Percentiles rank a stretch among this genome's conserved stretches.
phyloP scores from a whole-genome alignment of 2,329 filamentous ascomycete genomes.

The Ophiostoma tasmaniense region DNA sequence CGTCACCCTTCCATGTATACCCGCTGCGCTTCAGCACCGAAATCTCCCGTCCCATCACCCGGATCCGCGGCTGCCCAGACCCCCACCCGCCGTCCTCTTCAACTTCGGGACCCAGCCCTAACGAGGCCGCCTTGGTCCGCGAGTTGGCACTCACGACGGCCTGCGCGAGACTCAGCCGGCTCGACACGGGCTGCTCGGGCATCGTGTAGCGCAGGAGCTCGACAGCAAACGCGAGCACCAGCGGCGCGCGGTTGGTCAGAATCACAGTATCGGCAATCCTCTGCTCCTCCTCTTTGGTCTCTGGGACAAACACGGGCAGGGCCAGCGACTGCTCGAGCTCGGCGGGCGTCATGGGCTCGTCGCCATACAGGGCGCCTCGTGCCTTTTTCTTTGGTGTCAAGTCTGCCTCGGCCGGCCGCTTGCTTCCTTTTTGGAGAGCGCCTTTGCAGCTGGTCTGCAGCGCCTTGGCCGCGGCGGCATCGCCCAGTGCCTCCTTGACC shows the following conservation, averaged over 20 bases:
- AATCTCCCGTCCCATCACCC: conserved; percentile 64
- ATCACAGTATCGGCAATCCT: conserved; percentile 50
- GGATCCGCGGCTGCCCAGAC: conserved; percentile 64
- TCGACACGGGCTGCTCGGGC: conserved; percentile 79
- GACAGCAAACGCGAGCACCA: conserved; percentile 73
- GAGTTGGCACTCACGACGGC: conserved; percentile 78
- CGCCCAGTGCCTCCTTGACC: conserved; percentile 39
- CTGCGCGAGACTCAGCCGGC: conserved; percentile 71
- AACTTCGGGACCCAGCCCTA: conserved; percentile 69
- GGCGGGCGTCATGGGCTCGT: conserved; percentile 37
- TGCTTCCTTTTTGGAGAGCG: conserved; percentile 34
- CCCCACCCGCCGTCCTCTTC: conserved; percentile 66
- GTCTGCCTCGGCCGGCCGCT: neutral
- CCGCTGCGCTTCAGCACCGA: conserved; percentile 69
- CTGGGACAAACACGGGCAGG: conserved; percentile 47
- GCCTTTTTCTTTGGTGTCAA: conserved; percentile 16
- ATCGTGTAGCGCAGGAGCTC: conserved; percentile 69
- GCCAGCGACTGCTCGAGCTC: conserved; percentile 55
- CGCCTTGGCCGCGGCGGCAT: conserved; percentile 41
- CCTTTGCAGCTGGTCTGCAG: conserved; percentile 48
- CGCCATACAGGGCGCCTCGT: conserved; percentile 24
- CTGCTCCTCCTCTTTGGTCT: conserved; percentile 31
- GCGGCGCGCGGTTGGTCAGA: conserved; percentile 65
- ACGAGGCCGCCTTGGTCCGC: conserved; percentile 62
- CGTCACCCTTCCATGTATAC: conserved; percentile 51